Conservation (phyloP, 352 stramenopile genomes). For the Phytophthora megakarya region DNA sequence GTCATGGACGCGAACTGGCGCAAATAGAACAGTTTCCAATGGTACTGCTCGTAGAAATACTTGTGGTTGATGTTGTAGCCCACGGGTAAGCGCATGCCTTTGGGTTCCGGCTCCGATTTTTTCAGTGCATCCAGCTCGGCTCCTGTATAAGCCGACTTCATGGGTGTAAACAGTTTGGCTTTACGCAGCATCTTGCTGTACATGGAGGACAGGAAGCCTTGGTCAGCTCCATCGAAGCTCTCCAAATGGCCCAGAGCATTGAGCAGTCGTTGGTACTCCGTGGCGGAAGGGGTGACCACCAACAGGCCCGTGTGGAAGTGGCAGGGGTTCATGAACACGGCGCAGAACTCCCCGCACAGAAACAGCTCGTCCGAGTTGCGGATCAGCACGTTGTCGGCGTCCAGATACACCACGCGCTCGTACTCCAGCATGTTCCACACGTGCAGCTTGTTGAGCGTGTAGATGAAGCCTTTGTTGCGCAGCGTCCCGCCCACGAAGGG, state of each 20-base stretch:
- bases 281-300: slow-evolving; percentile 76
- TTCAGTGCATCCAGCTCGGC: slow-evolving; percentile 45
- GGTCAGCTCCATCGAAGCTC: slow-evolving; percentile 82
- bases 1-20: slow-evolving; percentile 88
- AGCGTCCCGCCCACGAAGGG: slow-evolving; percentile 79
- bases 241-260: slow-evolving; percentile 62
- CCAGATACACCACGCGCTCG: slow-evolving; percentile 90
- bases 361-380: slow-evolving; percentile 91
- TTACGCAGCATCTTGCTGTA: slow-evolving; percentile 82
- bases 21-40: slow-evolving; percentile 89
- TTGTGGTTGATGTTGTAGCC: slow-evolving; percentile 93
- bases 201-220: slow-evolving; percentile 88
- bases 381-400: slow-evolving; percentile 91
- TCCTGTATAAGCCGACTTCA: slow-evolving; percentile 34
- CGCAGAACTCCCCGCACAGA: slow-evolving; percentile 84
- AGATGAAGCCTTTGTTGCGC: slow-evolving; percentile 90
- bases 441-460: slow-evolving; percentile 91
- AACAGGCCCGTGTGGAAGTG: slow-evolving; percentile 90
- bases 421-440: slow-evolving; percentile 92
- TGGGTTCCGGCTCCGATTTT: slow-evolving; percentile 47
- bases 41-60: slow-evolving; percentile 90
- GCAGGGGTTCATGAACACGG: slow-evolving; percentile 92
- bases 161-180: slow-evolving; percentile 74
- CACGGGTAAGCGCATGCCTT: slow-evolving; percentile 81
- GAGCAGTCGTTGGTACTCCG: slow-evolving; percentile 77